phyloP scores from a whole-genome alignment of 1,284 basidiomycete species.

The Austroboletus novae-zelandiae region DNA sequence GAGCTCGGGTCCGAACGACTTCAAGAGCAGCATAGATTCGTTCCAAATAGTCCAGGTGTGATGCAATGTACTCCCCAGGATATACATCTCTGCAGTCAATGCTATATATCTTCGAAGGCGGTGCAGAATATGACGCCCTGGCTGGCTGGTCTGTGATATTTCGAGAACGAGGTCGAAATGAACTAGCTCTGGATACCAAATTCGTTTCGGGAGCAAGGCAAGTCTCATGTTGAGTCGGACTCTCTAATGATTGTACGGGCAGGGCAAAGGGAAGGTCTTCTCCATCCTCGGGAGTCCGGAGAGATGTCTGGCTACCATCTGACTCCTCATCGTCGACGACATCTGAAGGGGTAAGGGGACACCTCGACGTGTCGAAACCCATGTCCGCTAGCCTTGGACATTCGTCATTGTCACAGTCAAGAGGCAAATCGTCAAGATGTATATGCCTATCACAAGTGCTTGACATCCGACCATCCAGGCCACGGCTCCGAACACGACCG shows the following conservation, averaged over 20 bases:
- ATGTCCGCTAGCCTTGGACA: slow-evolving; percentile 7
- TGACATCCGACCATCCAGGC: background rate
- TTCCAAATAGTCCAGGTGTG: slow-evolving; percentile 13
- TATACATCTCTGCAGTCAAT: slow-evolving; percentile 3
- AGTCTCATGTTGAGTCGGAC: background rate
- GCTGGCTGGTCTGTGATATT: slow-evolving; percentile 7
- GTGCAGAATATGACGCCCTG: background rate
- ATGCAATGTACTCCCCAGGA: slow-evolving; percentile 19
- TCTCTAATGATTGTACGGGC: background rate
- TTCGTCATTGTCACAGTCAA: slow-evolving; percentile 4
- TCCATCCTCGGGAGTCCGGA: slow-evolving; percentile 28
- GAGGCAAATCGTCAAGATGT: slow-evolving; percentile 10
- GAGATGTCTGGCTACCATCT: slow-evolving; percentile 24
- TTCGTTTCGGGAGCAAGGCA: slow-evolving; percentile 1
- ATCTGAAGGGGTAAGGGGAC: slow-evolving; percentile 26
- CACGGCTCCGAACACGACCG: slow-evolving; percentile 1
- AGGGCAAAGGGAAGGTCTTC: slow-evolving; percentile 14
- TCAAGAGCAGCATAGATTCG: slow-evolving; percentile 23
- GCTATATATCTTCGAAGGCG: background rate
- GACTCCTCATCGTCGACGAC: slow-evolving; percentile 29
- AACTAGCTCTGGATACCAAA: slow-evolving; percentile 21
- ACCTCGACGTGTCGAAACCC: slow-evolving; percentile 22
- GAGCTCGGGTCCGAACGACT: slow-evolving; percentile 22
- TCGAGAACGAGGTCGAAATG: slow-evolving; percentile 28
- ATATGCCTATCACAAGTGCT: slow-evolving; percentile 4